phyloP scores from a whole-genome alignment of 140 eudicot genomes.

The Oenanthe javanica region DNA sequence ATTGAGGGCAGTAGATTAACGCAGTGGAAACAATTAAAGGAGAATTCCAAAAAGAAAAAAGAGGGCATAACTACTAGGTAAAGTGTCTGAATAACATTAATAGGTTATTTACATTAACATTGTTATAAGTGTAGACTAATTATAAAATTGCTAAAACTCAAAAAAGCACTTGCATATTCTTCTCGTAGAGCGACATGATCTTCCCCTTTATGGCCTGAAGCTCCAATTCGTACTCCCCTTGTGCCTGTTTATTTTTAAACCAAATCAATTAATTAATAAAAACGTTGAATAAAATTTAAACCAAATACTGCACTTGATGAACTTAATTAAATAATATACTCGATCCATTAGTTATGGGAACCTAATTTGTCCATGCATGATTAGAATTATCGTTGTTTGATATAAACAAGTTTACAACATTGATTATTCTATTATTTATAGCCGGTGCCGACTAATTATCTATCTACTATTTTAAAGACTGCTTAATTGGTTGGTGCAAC shows the following conservation, averaged over 20 bases:
- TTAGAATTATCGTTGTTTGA: neutral
- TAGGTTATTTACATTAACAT: neutral
- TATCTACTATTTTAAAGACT: neutral
- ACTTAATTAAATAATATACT: neutral
- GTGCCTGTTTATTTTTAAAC: conserved; percentile 22
- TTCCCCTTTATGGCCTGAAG: conserved; percentile 23
- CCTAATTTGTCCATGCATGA: too few relatives aligned
- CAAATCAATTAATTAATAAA: neutral
- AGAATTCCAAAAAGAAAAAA: too few relatives aligned
- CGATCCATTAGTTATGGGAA: neutral
- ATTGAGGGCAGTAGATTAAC: too few relatives aligned
- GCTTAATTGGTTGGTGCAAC: conserved; percentile 2
- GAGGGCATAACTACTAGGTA: too few relatives aligned
- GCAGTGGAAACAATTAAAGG: too few relatives aligned
- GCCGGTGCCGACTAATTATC: neutral
- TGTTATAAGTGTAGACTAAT: too few relatives aligned
- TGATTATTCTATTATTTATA: neutral
- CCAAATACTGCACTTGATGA: neutral
- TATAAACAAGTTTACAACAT: neutral
- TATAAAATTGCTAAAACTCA: neutral
- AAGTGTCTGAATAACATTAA: neutral
- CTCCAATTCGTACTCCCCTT: conserved; percentile 18
- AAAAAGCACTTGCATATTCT: neutral
- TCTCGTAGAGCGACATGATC: conserved; percentile 21
- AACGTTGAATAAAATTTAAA: neutral